Conservation (phyloP, 495 filamentous ascomycete genomes). For the Aspergillus wentii region DNA sequence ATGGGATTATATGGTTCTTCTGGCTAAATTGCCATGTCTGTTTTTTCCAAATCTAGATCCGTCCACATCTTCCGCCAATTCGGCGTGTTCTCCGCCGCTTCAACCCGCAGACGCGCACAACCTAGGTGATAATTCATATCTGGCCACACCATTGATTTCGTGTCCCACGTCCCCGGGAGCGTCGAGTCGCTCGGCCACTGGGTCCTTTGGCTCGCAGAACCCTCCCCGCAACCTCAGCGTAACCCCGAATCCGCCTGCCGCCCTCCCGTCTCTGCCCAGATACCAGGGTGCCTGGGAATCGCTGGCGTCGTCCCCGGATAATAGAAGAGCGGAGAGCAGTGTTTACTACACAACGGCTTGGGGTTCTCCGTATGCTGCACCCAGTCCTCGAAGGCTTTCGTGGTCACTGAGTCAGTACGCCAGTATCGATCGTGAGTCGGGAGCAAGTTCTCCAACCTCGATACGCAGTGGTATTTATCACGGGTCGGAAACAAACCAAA, state of each 20-base stretch:
- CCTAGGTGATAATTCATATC: constrained; percentile 27
- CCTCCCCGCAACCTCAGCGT: constrained; percentile 24
- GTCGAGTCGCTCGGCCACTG: constrained; percentile 32
- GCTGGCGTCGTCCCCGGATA: constrained; percentile 37
- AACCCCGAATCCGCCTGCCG: constrained; percentile 26
- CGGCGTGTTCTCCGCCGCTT: constrained; percentile 35
- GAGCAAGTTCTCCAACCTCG: constrained; percentile 32
- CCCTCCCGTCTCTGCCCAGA: constrained; percentile 30
- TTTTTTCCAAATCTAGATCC: constrained; percentile 35
- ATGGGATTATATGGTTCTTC: too few relatives aligned
- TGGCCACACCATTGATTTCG: constrained; percentile 26
- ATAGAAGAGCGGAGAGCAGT: constrained; percentile 39
- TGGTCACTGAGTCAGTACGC: constrained; percentile 39
- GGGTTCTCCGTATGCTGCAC: constrained; percentile 68
- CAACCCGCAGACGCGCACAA: constrained; percentile 24
- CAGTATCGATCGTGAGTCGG: constrained; percentile 28
- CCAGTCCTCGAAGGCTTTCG: constrained; percentile 44
- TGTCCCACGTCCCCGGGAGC: constrained; percentile 33
- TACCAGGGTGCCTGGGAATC: constrained; percentile 31
- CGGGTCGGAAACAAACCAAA: constrained; percentile 47
- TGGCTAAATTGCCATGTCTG: constrained; percentile 16
- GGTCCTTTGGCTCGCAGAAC: constrained; percentile 28
- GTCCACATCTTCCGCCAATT: constrained; percentile 35
- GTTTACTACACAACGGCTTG: constrained; percentile 63
- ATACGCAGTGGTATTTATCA: constrained; percentile 15